phyloP scores from a whole-genome alignment of 371 early-diverging fungal genomes.

The Mucor plumbeus region DNA sequence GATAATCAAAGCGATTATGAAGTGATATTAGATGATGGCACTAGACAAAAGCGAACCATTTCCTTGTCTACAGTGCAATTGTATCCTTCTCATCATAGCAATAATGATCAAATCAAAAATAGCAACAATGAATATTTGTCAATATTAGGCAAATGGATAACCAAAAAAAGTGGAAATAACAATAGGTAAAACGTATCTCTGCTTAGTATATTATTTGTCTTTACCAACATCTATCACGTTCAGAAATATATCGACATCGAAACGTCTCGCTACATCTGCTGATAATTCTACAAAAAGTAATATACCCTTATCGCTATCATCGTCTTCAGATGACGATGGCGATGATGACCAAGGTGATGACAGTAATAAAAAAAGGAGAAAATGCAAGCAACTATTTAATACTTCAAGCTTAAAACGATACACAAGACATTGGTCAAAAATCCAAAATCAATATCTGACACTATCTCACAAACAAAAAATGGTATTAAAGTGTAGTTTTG shows the following conservation, averaged over 20 bases:
- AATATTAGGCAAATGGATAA: neutral
- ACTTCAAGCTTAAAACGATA: neutral
- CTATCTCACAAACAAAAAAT: slow-evolving; percentile 43
- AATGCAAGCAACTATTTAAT: neutral
- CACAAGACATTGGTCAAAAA: neutral
- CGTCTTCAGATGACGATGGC: slow-evolving; percentile 3
- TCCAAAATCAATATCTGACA: slow-evolving; percentile 3
- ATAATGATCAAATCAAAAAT: neutral
- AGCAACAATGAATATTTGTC: neutral
- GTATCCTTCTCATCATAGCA: slow-evolving; percentile 8
- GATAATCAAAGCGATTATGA: slow-evolving; percentile 28
- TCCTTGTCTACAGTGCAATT: slow-evolving; percentile 34
- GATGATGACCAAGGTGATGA: neutral
- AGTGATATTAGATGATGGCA: slow-evolving; percentile 36
- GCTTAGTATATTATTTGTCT: no score
- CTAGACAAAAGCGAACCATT: slow-evolving; percentile 29
- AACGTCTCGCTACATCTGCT: slow-evolving; percentile 21
- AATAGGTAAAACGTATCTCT: neutral
- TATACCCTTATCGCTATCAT: slow-evolving; percentile 14
- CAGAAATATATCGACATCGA: neutral
- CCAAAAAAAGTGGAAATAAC: slow-evolving; percentile 12
- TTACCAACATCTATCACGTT: no score
- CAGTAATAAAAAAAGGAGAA: neutral
- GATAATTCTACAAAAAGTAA: slow-evolving; percentile 5
- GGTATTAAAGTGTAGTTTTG: slow-evolving; percentile 65